Percentiles rank a stretch among this genome's conserved stretches.
Evolutionary conservation across 495 filamentous ascomycete species (phyloP).

Genomic region (Daldinia loculata): DNA sequence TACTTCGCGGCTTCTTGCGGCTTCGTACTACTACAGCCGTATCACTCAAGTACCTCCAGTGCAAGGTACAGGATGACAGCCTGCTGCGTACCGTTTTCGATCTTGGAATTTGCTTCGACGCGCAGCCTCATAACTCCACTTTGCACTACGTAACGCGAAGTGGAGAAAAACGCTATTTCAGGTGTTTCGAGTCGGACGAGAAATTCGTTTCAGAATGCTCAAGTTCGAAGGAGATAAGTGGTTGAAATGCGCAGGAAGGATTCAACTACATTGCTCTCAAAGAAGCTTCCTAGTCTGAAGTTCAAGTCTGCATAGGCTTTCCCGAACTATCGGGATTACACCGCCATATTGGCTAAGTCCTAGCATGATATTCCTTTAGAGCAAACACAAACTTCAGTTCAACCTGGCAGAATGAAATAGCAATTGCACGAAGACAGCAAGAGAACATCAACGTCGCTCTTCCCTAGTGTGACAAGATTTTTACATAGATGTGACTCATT

Average conservation of each 20-base stretch:
- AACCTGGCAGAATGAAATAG: slow-evolving; percentile 29
- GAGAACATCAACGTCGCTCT: slow-evolving; percentile 16
- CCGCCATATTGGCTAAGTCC: slow-evolving; percentile 43
- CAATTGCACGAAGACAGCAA: slow-evolving; percentile 32
- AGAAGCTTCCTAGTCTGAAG: slow-evolving; percentile 22
- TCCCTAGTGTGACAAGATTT: slow-evolving; percentile 26
- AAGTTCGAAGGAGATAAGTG: slow-evolving; percentile 40
- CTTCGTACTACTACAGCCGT: slow-evolving; percentile 29
- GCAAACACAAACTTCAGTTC: slow-evolving; percentile 35
- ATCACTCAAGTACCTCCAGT: slow-evolving; percentile 31
- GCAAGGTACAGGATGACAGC: slow-evolving; percentile 43
- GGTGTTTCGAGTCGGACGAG: slow-evolving; percentile 43
- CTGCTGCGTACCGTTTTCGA: slow-evolving; percentile 36
- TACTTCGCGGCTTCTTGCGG: slow-evolving; percentile 33
- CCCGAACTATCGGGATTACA: slow-evolving; percentile 41
- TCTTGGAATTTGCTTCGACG: slow-evolving; percentile 40
- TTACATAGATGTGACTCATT: slow-evolving; percentile 39
- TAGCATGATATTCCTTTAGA: slow-evolving; percentile 22
- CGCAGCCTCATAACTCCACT: slow-evolving; percentile 41
- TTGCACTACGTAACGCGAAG: slow-evolving; percentile 44
- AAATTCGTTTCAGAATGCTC: slow-evolving; percentile 47
- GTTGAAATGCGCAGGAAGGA: slow-evolving; percentile 37
- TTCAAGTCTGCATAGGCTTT: slow-evolving; percentile 36
- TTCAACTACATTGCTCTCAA: slow-evolving; percentile 32
- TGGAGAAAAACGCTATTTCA: slow-evolving; percentile 41